Base-by-base conservation (phyloP, 208 protist species). In the Angomonas ambiguus region DNA sequence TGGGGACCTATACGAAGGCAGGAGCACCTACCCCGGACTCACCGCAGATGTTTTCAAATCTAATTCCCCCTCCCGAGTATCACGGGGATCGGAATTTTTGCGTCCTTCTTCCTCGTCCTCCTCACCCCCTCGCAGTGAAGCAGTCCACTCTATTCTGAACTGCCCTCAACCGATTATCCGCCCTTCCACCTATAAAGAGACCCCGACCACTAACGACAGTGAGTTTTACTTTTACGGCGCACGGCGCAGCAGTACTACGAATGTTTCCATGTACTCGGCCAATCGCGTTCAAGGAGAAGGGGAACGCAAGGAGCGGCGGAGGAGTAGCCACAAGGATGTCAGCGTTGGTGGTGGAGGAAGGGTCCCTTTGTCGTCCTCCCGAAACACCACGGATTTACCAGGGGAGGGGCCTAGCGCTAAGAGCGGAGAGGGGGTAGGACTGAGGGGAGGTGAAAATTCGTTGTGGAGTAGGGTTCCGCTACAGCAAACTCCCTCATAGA, bases 101-200 rank as follows among this genome's bases (percentile, higher is more conserved):
- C 49, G 49, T 10, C 49, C 20, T 4, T 30, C 18, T 20, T 28
- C 20, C 20, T 28, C 20, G 20, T 30, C 18, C 49, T 28, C 20
- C 20, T 28, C 20, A 4, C 18, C 49, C 16, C 4, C 4, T 20
- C 49, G 49, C 16, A 20, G 49, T 6, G 49, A 53, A 53, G 8
- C 45, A 4, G 10, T 53, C 20, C 4, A 53, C 45, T 53, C 45
- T 4, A 20, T 53, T 13, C 45, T 53, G 3, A 24, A 53, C 45
- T 53, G 45, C 20, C 45, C 45, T 24, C 45, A 53, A 20, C 45
- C 45, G 18, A 53, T 53, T 53, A 53, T 53, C 10, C 45, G 45
- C 8, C 45, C 45, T 5, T 53, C 10, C 20, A 27, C 45, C 45
- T 53, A 53, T 24, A 53, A 13, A 5, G 24, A 24, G 13, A 24